Base-by-base conservation (phyloP, 345 rosid genomes). In the Corchorus capsularis region DNA sequence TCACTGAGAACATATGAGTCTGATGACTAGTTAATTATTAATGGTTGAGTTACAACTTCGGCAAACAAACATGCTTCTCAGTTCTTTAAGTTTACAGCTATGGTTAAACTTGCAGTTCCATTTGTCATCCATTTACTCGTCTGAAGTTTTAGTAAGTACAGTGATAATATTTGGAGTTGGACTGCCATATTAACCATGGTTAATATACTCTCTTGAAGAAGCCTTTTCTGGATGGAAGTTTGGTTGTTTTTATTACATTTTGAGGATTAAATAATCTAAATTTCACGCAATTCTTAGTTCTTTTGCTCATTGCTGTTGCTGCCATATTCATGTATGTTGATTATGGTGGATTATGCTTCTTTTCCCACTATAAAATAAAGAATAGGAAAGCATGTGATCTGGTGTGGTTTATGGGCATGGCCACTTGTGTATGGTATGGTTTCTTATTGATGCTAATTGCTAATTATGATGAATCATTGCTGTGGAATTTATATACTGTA, bases 21-120 rank as follows among this genome's bases (percentile, higher is more conserved):
- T 32, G 16, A 15, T 27, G 57, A 49, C 20, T 49, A 20, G 59
- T 69, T 50, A 16, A 16, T 9, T 15, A 5, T 32, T 50, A 50
- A 69, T 16, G 59, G 20, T 69, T 32, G 62, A 60, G 37, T 27
- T 19, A 49, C 14, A 27, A 8, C 15, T 68, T 14, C 49, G 56
- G 20, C 0, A 47, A 15, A 47, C 15, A 50, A 68, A 32, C 14
- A 16, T 69, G 55, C 27, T 50, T 69, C 61, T 69, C 32, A 69
- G 73, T 49, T 69, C 41, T 50, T 20, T 69, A 50, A 17, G 73
- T 34, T 69, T 69, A 69, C 19, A 32, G 45, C 60, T 69, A 8
- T 9, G 9, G 34, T 43, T 34, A 9, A 34, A 53, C 73, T 69
- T 34, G 46, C 73, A 69, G 17, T 69, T 52, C 5, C 15, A 69